Conservation (phyloP, 768 basidiomycete genomes). For the Hygrophorus pudorinus region DNA sequence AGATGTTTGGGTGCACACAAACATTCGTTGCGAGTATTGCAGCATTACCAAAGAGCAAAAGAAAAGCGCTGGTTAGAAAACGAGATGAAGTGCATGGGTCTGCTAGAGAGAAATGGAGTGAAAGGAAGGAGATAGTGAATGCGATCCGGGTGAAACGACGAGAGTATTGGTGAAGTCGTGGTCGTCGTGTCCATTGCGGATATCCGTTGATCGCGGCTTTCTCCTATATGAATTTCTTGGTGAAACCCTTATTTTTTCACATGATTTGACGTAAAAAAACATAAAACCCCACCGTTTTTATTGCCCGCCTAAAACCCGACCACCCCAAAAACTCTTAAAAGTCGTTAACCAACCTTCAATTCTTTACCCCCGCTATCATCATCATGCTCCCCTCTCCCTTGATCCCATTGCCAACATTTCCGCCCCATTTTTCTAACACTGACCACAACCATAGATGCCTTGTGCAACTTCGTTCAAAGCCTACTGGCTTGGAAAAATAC, state of each 20-base stretch:
- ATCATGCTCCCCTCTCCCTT: background rate
- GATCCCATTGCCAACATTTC: constrained; percentile 24
- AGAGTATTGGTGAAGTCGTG: constrained; percentile 52
- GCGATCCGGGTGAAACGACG: constrained; percentile 61
- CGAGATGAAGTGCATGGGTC: constrained; percentile 39
- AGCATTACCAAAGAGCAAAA: constrained; percentile 42
- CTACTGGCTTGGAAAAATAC: constrained; percentile 52
- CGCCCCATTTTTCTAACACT: constrained; percentile 38
- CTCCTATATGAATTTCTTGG: no score
- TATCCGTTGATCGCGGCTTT: no score
- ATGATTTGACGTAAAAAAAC: no score
- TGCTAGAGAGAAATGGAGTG: constrained; percentile 55
- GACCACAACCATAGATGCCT: constrained; percentile 50
- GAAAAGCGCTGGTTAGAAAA: constrained; percentile 30
- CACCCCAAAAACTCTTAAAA: no score
- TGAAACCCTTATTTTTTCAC: no score
- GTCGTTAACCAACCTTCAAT: background rate
- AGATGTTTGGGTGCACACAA: constrained; percentile 65
- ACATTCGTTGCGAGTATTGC: constrained; percentile 59
- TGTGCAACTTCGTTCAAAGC: constrained; percentile 47
- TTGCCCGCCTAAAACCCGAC: no score
- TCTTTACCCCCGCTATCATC: constrained; percentile 1
- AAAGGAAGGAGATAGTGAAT: constrained; percentile 48
- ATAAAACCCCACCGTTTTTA: no score
- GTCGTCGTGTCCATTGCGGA: background rate